Conservation (phyloP, 2,329 filamentous ascomycete species). For the Hymenoscyphus salicellus region DNA sequence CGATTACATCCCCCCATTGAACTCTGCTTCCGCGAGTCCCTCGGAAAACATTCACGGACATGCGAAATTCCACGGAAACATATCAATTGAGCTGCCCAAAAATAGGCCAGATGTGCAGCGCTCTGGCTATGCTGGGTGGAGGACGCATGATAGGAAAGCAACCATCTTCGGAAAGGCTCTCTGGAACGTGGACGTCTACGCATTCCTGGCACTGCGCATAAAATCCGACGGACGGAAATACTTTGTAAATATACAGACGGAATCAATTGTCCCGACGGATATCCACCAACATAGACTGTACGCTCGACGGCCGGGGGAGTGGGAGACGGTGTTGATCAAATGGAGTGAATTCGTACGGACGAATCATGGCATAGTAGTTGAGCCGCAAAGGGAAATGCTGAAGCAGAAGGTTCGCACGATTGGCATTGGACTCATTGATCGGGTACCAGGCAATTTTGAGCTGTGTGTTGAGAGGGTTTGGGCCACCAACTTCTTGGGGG, state of each 20-base stretch:
- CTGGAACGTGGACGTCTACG: conserved; percentile 88
- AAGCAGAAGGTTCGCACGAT: conserved; percentile 81
- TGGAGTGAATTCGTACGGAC: conserved; percentile 94
- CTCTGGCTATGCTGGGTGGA: conserved; percentile 85
- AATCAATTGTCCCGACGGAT: conserved; percentile 90
- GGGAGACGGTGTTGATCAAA: conserved; percentile 92
- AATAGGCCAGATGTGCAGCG: conserved; percentile 72
- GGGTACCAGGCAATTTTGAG: conserved; percentile 84
- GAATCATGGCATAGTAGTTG: conserved; percentile 85
- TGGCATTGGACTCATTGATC: conserved; percentile 84
- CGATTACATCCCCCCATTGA: conserved; percentile 44
- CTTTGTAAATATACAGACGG: conserved; percentile 92
- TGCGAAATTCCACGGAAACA: conserved; percentile 79
- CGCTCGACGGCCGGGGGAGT: conserved; percentile 72
- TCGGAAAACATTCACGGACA: conserved; percentile 50
- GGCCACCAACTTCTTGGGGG: conserved; percentile 67
- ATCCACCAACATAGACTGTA: conserved; percentile 92
- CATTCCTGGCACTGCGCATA: conserved; percentile 81
- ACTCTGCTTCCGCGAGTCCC: conserved; percentile 23
- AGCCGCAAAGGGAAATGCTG: conserved; percentile 88
- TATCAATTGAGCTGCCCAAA: conserved; percentile 78
- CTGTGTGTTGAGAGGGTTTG: conserved; percentile 82
- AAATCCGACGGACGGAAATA: conserved; percentile 90
- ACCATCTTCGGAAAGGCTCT: conserved; percentile 83
- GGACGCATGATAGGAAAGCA: conserved; percentile 71